Evolutionary conservation across 108 stramenopile species (phyloP), one percentile per base, ranked within the genome.

Genomic region (Nannochloropsis gaditana): DNA sequence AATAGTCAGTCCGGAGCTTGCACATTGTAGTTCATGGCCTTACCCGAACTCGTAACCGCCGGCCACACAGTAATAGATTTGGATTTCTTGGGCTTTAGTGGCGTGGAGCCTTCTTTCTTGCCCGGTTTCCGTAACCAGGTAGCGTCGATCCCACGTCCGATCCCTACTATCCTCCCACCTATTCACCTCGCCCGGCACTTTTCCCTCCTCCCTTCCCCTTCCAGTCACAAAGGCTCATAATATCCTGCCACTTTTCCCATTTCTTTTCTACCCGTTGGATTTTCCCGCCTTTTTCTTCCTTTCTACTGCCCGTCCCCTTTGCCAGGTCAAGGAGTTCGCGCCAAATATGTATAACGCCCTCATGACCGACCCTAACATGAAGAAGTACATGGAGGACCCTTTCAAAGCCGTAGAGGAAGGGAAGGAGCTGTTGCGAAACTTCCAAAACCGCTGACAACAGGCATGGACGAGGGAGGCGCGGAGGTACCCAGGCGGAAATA

Each of bases 311-410:
- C 59, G 15, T n/a, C 59, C 59, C 59, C 8, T 73, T 6, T 6
- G 15, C 6, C 59, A 73, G 59, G 59, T 73, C 59, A 73, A 73
- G 59, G 59, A 73, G 59, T 73, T 73, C 59, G 4, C 59, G 15
- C 59, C 59, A 15, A 73, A 4, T 73, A 73, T 73, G 59, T 73
- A 73, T n/a, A n/a, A 73, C 59, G 15, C 59, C 19, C 15, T 73
- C n/a, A n/a, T 73, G 19, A 73, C 59, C 59, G 59, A 73, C 59
- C 59, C 59, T n/a, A 73, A 73, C 8, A 73, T 73, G 59, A 73
- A 73, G 59, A 73, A 73, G n/a, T 73, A 73, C 59, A 73, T 73
- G 19, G 59, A 73, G n/a, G n/a, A 73, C n/a, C 59, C 59, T 0
- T 73, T 73, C 59, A 15, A 73, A n/a, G 59, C 59, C n/a, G 15